Base-by-base conservation (phyloP, 2,329 filamentous ascomycete genomes). In the Neofusicoccum umdonicola region DNA sequence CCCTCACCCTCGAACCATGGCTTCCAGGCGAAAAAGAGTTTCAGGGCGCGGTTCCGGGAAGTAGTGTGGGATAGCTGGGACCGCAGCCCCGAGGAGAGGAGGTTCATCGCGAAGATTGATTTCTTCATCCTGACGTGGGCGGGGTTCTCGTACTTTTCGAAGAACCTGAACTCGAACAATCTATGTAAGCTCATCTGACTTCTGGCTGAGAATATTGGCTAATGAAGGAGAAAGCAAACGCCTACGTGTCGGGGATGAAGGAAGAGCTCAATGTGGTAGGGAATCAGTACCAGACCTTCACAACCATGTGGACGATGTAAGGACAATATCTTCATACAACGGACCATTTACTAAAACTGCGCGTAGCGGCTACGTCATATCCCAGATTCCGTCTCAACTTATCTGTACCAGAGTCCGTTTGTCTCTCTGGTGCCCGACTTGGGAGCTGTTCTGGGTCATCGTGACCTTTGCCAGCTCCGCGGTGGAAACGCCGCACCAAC, bases 231-330 rank as follows among this genome's bases (percentile, higher is more conserved):
- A 7, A 19, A 61, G 57, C 57, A 4, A 88, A 86, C 79, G 80
- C 73, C 66, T 76, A 76, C 37, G 75, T 81, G 5, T 74, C 74
- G 5, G 74, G 75, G 42, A 73, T 77, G 67, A 75, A 70, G 42
- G 71, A 71, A 58, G 72, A 75, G 42, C 66, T 75, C 2, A 62
- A 69, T 4, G 69, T 78, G n/a, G 71, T 74, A 22, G 87, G 85
- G 2, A 87, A 89, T 62, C 80, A 89, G 69, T 90, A 90, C 67
- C 57, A 61, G 45, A 61, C 57, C 12, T 61, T 61, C 42, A 61
- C 57, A 13, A 61, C 57, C 31, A 61, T 61, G 57, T 61, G 57
- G 57, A 61, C 57, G 9, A 48, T 61, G 57, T 61, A 8, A 47
- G 57, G 4, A 19, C 6, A 15, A 13, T 4, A 27, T 19, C 5